Percentiles rank a stretch among this genome's conserved stretches.
These are phyloP conservation scores for Curvularia spicifera DNA, from an alignment of 2,329 filamentous ascomycete genomes.

Conservation along the genomic window DNA sequence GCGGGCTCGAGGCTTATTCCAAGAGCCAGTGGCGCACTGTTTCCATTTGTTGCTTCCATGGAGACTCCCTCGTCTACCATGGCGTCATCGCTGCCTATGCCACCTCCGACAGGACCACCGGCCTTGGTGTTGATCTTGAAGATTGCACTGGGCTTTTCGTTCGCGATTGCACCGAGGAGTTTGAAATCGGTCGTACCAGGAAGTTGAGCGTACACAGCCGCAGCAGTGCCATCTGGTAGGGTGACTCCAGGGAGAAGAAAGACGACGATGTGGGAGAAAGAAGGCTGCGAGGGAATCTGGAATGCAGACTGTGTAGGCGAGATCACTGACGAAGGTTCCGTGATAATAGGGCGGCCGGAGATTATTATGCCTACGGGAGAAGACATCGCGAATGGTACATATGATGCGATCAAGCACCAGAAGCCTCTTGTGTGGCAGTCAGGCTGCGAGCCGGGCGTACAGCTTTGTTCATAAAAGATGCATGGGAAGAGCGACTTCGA, in stretches of 20 bases:
- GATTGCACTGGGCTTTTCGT: slow-evolving; percentile 89
- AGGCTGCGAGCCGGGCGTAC: slow-evolving; percentile 7
- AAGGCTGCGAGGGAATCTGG: slow-evolving; percentile 67
- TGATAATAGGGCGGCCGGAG: slow-evolving; percentile 66
- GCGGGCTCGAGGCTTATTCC: slow-evolving; percentile 84
- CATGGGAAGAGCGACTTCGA: slow-evolving; percentile 19
- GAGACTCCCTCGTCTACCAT: slow-evolving; percentile 52
- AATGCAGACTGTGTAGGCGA: slow-evolving; percentile 69
- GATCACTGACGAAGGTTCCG: slow-evolving; percentile 59
- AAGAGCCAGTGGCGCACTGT: slow-evolving; percentile 62
- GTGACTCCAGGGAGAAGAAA: slow-evolving; percentile 82
- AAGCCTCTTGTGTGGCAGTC: slow-evolving; percentile 3
- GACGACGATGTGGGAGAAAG: slow-evolving; percentile 78
- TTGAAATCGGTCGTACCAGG: slow-evolving; percentile 68
- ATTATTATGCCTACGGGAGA: slow-evolving; percentile 63
- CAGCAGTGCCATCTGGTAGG: slow-evolving; percentile 77
- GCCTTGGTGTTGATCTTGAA: slow-evolving; percentile 71
- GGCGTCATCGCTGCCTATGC: slow-evolving; percentile 56
- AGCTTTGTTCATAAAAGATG: slow-evolving; percentile 5
- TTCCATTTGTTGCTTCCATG: slow-evolving; percentile 18
- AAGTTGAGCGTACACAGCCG: slow-evolving; percentile 88
- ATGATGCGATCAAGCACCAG: not conserved
- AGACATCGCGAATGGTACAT: slow-evolving; percentile 51
- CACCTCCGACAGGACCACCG: slow-evolving; percentile 45
- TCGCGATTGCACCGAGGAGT: slow-evolving; percentile 87